Evolutionary conservation across 345 rosid genomes (phyloP).

Genomic region (Lagerstroemia speciosa): DNA sequence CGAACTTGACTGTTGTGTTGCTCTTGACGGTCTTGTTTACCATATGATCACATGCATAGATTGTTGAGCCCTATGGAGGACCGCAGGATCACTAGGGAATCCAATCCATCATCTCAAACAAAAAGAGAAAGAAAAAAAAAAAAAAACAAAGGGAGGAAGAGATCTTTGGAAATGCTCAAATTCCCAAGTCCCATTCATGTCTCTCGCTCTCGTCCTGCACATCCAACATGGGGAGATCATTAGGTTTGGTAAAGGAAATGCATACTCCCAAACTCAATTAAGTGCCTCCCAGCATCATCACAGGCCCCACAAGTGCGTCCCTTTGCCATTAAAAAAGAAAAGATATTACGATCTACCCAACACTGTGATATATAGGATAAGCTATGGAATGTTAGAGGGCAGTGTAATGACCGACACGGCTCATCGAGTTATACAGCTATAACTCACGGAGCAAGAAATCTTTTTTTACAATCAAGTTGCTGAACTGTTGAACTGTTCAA

Average conservation of each 20-base stretch:
- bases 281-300: no score
- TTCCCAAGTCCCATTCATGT: background rate
- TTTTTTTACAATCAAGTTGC: no score
- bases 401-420: no score
- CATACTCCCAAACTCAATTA: background rate
- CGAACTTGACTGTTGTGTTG: no score
- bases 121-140: no score
- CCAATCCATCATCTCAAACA: no score
- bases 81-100: background rate
- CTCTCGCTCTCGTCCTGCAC: background rate
- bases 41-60: background rate
- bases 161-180: background rate
- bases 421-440: no score
- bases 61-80: background rate
- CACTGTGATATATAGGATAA: no score
- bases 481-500: no score
- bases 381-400: no score
- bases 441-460: no score
- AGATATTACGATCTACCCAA: background rate
- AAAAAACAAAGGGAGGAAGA: background rate
- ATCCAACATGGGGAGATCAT: background rate
- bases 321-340: background rate
- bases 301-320: background rate
- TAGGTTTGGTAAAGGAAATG: background rate
- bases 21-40: no score